Base-by-base conservation (phyloP, 495 filamentous ascomycete genomes). In the Lophiotrema nucula region DNA sequence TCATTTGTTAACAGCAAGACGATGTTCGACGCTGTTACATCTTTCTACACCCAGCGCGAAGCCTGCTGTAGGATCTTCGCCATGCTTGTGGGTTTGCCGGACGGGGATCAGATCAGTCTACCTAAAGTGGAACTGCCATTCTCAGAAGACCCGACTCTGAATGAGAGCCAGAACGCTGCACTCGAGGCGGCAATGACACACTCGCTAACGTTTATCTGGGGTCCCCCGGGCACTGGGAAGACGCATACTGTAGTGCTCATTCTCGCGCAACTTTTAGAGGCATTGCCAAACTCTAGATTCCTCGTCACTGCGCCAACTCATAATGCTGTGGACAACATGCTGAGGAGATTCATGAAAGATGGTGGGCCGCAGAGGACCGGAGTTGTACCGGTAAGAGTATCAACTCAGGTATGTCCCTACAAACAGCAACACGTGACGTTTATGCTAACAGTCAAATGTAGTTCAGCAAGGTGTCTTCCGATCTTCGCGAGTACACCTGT, bases 201-300 rank as follows among this genome's bases (percentile, higher is more conserved):
- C 22, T 67, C 71, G 3, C 50, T 81, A 35, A 74, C 70, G 12
- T 78, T 74, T 37, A 60, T 80, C 0, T 80, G 78, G 79, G 79
- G 79, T 0, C 79, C 79, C 1, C 79, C 79, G 0, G 79, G 79
- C 3, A 81, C 79, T 1, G 78, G 78, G 5, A 81, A 81, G 60
- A 80, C 79, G 1, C 67, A 76, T 42, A 80, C 79, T 11, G 72
- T 80, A 21, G 76, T 78, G 4, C 68, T 66, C 8, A 75, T 80
- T 23, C 64, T 81, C 31, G 47, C 69, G 23, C 64, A 70, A 16
- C 65, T 81, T 22, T 68, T 73, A 13, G 26, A 43, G 0, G 55
- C 52, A 19, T 53, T 70, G n/a, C 51, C 60, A 1, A 58, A 64
- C 1, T 54, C 45, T 18, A 61, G 75, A 27, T 72, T 80, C 19